Base-by-base conservation (phyloP, 306 rosid genomes). In the Erythrophleum fordii region DNA sequence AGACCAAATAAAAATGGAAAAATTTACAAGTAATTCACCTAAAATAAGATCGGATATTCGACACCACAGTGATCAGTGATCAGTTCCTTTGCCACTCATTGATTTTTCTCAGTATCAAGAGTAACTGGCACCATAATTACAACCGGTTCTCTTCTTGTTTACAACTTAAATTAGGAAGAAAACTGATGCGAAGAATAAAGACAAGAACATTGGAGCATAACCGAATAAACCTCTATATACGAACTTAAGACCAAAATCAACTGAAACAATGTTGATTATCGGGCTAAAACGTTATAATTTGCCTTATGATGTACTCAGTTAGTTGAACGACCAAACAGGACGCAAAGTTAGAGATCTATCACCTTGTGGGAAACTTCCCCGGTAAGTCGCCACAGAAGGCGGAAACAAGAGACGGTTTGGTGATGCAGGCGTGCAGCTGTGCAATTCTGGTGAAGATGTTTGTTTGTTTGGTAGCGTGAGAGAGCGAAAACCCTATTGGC, bases 361-460 rank as follows among this genome's bases (percentile, higher is more conserved):
- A 81, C 70, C 31, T 51, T 7, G 23, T 31, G 42, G 56, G 65
- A 72, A 11, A 59, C 25, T 72, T 77, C 78, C 16, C 49, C 77
- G 80, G 79, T 39, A 3, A 2, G 31, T 10, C 71, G 65, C 78
- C 82, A 9, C 45, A 26, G 11, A 29, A 35, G 26, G 5, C 65
- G n/a, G 45, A 66, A 45, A 31, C 9, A 39, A 11, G 41, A 35
- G 41, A 11, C 8, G 25, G 41, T 49, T 0, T 22, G 1, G 34
- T 56, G 6, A 34, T 10, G 20, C n/a, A 14, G 14, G 6, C 14
- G 12, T 11, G 42, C 8, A 7, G 39, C 37, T 23, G 31, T 23
- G 34, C 66, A 2, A 29, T 6, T 2, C 11, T 18, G 37, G 18
- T 2, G 66, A 26, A 59, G 37, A 59, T 25, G 64, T 23, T 16